These are phyloP conservation scores for Eucalyptus globulus DNA, from an alignment of 345 rosid species.

Conservation along the genomic window DNA sequence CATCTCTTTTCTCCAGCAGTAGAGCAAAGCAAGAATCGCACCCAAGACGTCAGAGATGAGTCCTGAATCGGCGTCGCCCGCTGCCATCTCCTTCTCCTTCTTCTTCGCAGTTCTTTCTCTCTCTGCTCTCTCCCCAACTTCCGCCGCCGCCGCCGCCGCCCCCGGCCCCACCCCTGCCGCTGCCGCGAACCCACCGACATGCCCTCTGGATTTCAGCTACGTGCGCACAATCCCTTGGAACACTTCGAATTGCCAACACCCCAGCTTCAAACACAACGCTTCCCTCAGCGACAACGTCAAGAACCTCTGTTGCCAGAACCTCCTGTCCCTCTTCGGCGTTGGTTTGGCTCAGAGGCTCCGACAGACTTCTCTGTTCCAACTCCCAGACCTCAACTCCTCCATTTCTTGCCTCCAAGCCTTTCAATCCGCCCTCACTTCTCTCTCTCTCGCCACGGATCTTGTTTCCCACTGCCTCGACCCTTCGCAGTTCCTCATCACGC, in stretches of 20 bases:
- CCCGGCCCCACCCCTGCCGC: neutral
- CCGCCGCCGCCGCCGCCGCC: neutral
- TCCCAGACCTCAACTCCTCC: conserved; percentile 45
- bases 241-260: conserved; percentile 25
- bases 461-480: conserved; percentile 52
- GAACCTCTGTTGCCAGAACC: conserved; percentile 31
- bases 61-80: neutral
- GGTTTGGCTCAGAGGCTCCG: conserved; percentile 50
- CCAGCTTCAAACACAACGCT: neutral
- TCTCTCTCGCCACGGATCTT: conserved; percentile 29
- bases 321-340: conserved; percentile 47
- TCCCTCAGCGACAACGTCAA: neutral
- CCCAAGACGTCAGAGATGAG: neutral
- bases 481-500: conserved; percentile 23
- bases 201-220: conserved; percentile 61
- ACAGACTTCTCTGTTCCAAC: conserved; percentile 43
- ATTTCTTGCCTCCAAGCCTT: conserved; percentile 45
- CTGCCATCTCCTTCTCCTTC: neutral
- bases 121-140: neutral
- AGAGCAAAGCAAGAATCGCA: neutral
- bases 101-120: neutral
- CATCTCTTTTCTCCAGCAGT: neutral
- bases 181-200: neutral
- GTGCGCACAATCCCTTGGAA: conserved; percentile 62
- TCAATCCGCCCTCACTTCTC: conserved; percentile 36